Percentiles rank a stretch among this genome's conserved stretches.
These are phyloP conservation scores for Scenedesmus sp. DNA, from an alignment of 163 green algal species.

Conservation along the genomic window DNA sequence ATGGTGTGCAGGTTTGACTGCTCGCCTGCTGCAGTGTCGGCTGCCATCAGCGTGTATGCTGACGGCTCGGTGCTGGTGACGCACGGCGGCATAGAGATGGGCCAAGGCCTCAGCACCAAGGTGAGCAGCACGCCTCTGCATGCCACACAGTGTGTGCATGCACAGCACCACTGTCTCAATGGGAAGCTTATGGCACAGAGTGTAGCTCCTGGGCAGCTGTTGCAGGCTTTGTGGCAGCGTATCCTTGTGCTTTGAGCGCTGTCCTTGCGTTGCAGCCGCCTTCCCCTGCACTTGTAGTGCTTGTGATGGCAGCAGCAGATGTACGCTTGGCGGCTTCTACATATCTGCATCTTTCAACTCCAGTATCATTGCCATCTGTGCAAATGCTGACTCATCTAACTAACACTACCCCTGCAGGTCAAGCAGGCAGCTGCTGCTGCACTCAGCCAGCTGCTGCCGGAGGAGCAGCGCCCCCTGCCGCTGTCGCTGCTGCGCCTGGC, in stretches of 20 bases:
- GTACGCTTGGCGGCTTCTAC: background rate
- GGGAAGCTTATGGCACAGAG: too few species aligned
- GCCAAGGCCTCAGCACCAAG: constrained; percentile 76
- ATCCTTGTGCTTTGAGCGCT: too few species aligned
- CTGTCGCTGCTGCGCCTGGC: constrained; percentile 60
- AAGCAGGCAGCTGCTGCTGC: constrained; percentile 37
- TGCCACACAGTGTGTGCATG: constrained; percentile 55
- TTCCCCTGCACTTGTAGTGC: too few species aligned
- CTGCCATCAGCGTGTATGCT: constrained; percentile 63
- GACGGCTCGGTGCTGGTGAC: constrained; percentile 70
- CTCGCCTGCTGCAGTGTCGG: constrained; percentile 38
- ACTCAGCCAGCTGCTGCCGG: constrained; percentile 36
- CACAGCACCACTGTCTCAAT: too few species aligned
- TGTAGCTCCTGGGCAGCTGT: constrained; percentile 62
- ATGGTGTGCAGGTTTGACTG: constrained; percentile 60
- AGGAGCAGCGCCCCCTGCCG: constrained; percentile 58
- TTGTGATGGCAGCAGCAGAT: background rate
- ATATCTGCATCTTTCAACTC: background rate
- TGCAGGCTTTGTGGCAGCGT: background rate
- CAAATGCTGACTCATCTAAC: too few species aligned
- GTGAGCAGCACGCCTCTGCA: constrained; percentile 2
- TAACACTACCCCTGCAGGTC: constrained; percentile 13
- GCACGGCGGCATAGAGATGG: constrained; percentile 69
- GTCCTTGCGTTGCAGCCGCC: too few species aligned
- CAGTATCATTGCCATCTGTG: background rate